Evolutionary conservation across 2,329 filamentous ascomycete species (phyloP).

Genomic region (Penicillium corylophilum): DNA sequence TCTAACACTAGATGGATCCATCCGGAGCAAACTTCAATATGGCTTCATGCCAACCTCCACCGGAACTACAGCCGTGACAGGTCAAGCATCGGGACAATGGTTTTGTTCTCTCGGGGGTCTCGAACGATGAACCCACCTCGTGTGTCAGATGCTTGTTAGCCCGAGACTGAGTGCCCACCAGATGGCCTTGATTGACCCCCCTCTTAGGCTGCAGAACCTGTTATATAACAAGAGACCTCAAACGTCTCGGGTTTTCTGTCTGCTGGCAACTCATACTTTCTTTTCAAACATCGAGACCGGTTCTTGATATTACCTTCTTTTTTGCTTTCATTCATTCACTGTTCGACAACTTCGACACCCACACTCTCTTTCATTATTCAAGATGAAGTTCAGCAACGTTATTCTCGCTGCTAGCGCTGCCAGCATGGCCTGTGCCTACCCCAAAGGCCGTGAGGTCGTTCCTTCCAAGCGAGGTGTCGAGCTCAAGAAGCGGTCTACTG

Average conservation of each 20-base stretch:
- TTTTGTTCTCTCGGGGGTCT: conserved; percentile 1
- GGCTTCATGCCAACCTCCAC: conserved; percentile 3
- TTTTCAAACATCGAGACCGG: conserved; percentile 22
- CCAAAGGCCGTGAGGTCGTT: conserved; percentile 12
- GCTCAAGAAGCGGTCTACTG: conserved; percentile 26
- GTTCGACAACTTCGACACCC: conserved; percentile 41
- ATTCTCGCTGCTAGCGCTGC: conserved; percentile 31
- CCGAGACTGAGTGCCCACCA: neutral
- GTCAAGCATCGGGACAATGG: neutral
- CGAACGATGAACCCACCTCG: conserved; percentile 13
- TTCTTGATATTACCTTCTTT: conserved; percentile 21
- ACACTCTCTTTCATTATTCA: conserved; percentile 20
- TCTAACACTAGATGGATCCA: neutral
- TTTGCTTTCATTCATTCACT: conserved; percentile 13
- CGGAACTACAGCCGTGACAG: conserved; percentile 5
- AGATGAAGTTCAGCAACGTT: conserved; percentile 32
- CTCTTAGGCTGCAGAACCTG: conserved; percentile 1
- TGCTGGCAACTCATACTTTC: conserved; percentile 15
- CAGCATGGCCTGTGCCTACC: conserved; percentile 26
- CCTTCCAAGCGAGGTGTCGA: conserved; percentile 21
- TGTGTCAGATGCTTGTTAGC: conserved; percentile 15
- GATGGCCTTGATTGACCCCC: conserved; percentile 7
- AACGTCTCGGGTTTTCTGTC: conserved; percentile 1
- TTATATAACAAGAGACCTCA: conserved; percentile 6
- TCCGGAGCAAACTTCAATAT: conserved; percentile 5